These are phyloP conservation scores for Curvularia spicifera DNA, from an alignment of 2,329 filamentous ascomycete genomes.

Conservation along the genomic window DNA sequence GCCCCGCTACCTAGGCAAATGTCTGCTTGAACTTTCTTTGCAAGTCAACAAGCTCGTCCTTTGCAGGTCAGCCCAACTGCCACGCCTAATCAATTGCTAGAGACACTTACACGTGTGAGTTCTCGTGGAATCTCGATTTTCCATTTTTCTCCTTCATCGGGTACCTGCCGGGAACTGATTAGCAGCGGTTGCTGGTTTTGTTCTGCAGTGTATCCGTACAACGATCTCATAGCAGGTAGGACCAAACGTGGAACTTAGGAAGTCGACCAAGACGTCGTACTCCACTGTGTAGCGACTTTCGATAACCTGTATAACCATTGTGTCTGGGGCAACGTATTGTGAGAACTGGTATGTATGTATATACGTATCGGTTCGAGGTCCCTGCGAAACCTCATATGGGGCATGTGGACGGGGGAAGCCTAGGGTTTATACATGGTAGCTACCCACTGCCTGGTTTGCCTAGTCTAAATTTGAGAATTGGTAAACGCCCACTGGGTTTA, in stretches of 20 bases:
- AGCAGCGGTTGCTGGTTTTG: neutral
- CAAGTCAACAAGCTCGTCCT: conserved; percentile 10
- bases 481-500: neutral
- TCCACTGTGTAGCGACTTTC: conserved; percentile 12
- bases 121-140: conserved; percentile 12
- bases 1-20: neutral
- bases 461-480: neutral
- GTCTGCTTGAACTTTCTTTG: conserved; percentile 10
- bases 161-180: neutral
- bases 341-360: too few relatives aligned
- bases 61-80: neutral
- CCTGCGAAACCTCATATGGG: too few relatives aligned
- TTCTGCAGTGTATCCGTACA: conserved; percentile 5
- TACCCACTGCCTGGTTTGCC: too few relatives aligned
- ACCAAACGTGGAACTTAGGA: conserved; percentile 6
- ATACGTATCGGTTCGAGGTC: too few relatives aligned
- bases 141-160: conserved; percentile 17
- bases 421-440: too few relatives aligned
- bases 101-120: conserved; percentile 8
- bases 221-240: conserved; percentile 4
- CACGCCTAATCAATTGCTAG: neutral
- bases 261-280: conserved; percentile 6
- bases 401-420: too few relatives aligned
- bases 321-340: neutral
- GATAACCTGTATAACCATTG: conserved; percentile 13